Base-by-base conservation (phyloP, 2,329 filamentous ascomycete species). In the Simplicillium aogashimaense region DNA sequence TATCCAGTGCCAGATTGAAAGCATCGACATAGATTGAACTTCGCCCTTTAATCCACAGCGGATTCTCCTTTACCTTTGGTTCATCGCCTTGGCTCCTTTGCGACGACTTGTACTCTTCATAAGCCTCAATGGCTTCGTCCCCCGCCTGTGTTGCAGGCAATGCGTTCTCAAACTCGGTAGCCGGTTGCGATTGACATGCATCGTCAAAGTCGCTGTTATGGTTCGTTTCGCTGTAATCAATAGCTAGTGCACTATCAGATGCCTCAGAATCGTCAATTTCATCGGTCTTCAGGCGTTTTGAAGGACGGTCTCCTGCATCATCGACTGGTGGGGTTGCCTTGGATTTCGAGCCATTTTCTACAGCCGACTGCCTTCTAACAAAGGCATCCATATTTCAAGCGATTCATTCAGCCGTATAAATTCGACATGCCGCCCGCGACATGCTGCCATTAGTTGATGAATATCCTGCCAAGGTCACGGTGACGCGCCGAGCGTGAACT, bases 1-100 rank as follows among this genome's bases (percentile, higher is more conserved):
- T 95, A 43, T 90, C 81, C 37, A 98, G 66, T 2, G 90, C 87
- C 12, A 97, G 69, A 53, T 95, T 95, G 68, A 98, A 98, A 1
- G 92, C 92, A 63, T 98, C 92, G 14, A 95, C 87, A 53, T 98
- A 98, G 41, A 98, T 86, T 2, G 89, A 97, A 53, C 81, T 94
- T 56, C 78, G 81, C 1, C 87, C 86, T 52, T 72, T 78, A 4
- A 79, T 62, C 86, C 86, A 95, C 44, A 44, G 37, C 4, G 56
- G 49, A 4, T 45, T 53, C 46, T 42, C 57, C 46, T 72, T 68
- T 5, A 67, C 53, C 8, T 67, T 55, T 9, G 64, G 55, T 4
- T 60, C 59, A 39, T 69, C 53, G 8, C 56, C 53, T n/a, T 50
- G 49, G 35, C 57, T 53, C 4, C 44, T 41, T 44, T 77, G 73